These are phyloP conservation scores for Saccharomycopsis crataegensis DNA, from an alignment of 1,139 yeast genomes.

Conservation along the genomic window DNA sequence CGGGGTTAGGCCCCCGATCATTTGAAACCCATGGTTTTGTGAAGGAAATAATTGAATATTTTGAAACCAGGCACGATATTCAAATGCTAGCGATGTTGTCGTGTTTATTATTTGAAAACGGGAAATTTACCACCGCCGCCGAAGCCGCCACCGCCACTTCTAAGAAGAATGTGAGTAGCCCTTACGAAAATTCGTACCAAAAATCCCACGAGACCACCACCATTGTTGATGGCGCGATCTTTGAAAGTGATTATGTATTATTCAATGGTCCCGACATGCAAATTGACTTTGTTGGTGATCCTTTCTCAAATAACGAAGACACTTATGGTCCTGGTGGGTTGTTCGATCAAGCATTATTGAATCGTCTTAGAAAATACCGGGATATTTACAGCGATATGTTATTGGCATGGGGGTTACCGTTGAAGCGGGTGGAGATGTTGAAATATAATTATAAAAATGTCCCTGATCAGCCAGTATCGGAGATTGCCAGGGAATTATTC, in stretches of 20 bases:
- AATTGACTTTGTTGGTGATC: slow-evolving; percentile 2
- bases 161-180: background rate
- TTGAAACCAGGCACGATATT: slow-evolving; percentile 56
- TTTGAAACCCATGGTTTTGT: slow-evolving; percentile 46
- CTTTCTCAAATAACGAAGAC: slow-evolving; percentile 2
- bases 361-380: slow-evolving; percentile 29
- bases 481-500: slow-evolving; percentile 22
- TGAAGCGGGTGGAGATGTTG: slow-evolving; percentile 66
- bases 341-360: slow-evolving; percentile 5
- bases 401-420: slow-evolving; percentile 76
- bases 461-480: slow-evolving; percentile 13
- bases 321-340: background rate
- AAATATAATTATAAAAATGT: slow-evolving; percentile 54
- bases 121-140: slow-evolving; percentile 16
- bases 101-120: slow-evolving; percentile 40
- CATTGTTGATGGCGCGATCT: background rate
- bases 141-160: background rate
- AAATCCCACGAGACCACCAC: background rate
- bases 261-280: slow-evolving; percentile 7
- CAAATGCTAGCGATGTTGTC: slow-evolving; percentile 91
- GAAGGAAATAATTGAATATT: slow-evolving; percentile 53
- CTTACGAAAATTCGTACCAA: background rate
- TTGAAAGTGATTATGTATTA: slow-evolving; percentile 6
- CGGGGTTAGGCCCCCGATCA: slow-evolving; percentile 4
- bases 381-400: slow-evolving; percentile 75